A percentile compares a stretch with the other conserved stretches of the same genome.
Conservation (phyloP, 495 filamentous ascomycete genomes). For the Podospora fimiseda region DNA sequence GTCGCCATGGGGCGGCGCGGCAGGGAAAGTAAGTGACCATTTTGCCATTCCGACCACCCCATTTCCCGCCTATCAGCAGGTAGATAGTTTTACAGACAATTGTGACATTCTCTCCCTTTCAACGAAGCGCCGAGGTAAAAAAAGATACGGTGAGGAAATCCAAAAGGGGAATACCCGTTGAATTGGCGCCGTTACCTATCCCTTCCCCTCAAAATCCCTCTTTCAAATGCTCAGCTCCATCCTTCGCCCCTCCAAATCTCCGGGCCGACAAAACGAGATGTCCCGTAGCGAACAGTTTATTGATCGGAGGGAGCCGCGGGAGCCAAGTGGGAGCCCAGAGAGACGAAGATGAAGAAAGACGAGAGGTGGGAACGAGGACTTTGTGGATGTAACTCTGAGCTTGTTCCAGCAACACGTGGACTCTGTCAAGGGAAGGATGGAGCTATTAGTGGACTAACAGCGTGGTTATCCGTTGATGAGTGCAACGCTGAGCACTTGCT, state of each 20-base stretch:
- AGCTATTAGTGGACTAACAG: background rate
- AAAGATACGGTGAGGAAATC: background rate
- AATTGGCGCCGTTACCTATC: too few relatives aligned
- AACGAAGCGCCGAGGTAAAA: too few relatives aligned
- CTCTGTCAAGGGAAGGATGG: background rate
- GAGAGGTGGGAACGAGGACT: too few relatives aligned
- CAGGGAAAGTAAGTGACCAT: background rate
- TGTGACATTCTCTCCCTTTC: too few relatives aligned
- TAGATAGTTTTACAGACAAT: too few relatives aligned
- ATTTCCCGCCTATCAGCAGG: too few relatives aligned
- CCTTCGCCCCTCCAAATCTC: constrained; percentile 16
- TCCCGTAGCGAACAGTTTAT: too few relatives aligned
- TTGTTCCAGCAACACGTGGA: background rate
- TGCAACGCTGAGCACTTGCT: background rate
- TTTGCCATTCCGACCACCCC: background rate
- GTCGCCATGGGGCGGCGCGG: background rate
- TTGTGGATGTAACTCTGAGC: background rate
- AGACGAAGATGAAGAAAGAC: too few relatives aligned
- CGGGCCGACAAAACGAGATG: constrained; percentile 3
- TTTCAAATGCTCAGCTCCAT: constrained; percentile 12
- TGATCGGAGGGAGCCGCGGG: too few relatives aligned
- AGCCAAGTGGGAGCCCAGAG: too few relatives aligned
- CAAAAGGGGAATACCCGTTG: too few relatives aligned
- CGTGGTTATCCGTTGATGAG: background rate
- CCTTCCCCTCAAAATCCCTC: background rate